Conservation (phyloP, 176 grass and related monocot species). For the Poa annua region DNA sequence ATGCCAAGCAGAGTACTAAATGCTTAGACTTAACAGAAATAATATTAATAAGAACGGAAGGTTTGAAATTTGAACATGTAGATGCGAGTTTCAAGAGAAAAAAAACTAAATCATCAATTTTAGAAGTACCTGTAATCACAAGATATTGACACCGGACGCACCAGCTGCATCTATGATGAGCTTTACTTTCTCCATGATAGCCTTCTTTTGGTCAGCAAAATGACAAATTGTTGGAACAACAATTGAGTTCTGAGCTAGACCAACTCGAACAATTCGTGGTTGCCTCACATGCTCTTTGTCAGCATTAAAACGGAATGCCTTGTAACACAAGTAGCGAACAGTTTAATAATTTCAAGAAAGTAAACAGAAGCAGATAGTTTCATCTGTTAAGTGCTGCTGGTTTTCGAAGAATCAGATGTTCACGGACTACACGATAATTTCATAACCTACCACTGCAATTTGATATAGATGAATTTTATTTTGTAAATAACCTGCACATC, state of each 20-base stretch:
- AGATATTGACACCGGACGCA: conserved; percentile 83
- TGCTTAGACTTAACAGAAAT: not conserved
- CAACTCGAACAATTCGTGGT: conserved; percentile 70
- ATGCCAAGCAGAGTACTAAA: not conserved
- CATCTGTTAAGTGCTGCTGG: not conserved
- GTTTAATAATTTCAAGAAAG: not conserved
- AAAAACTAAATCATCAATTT: not conserved
- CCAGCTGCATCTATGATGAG: conserved; percentile 85
- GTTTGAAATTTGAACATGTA: conserved; percentile 25
- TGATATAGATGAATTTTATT: not conserved
- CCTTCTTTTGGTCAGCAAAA: conserved; percentile 83
- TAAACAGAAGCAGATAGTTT: not conserved
- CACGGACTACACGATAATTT: not conserved
- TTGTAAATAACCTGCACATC: conserved; percentile 74
- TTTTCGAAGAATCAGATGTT: not conserved
- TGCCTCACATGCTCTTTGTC: conserved; percentile 77
- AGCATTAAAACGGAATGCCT: conserved; percentile 82
- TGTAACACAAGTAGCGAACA: conserved; percentile 42
- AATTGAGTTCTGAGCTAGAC: conserved; percentile 96
- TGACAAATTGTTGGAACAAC: conserved; percentile 68
- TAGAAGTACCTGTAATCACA: conserved; percentile 84
- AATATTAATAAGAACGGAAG: not conserved
- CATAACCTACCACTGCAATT: not conserved
- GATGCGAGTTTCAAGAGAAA: not conserved
- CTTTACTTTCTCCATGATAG: conserved; percentile 91